Evolutionary conservation across 345 rosid genomes (phyloP).

Genomic region (Arabidopsis arenosa): DNA sequence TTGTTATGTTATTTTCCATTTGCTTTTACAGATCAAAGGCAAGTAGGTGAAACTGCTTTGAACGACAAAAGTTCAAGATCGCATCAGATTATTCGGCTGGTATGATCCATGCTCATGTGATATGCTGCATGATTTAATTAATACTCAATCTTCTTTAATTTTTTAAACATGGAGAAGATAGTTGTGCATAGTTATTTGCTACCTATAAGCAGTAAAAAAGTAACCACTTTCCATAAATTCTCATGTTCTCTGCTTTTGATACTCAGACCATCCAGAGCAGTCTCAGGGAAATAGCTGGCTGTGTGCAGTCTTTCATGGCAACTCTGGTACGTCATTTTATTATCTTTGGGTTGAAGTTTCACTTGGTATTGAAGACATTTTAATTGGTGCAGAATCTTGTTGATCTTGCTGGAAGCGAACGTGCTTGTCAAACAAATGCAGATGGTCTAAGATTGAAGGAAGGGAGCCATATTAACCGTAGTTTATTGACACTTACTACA

Average conservation of each 20-base stretch:
- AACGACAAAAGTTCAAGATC: slow-evolving; percentile 97
- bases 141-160: neutral
- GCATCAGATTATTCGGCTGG: slow-evolving; percentile 97
- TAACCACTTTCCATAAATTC: neutral
- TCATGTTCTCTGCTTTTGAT: slow-evolving; percentile 43
- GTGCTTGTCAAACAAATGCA: slow-evolving; percentile 84
- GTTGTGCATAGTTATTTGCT: neutral
- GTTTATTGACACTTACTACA: slow-evolving; percentile 88
- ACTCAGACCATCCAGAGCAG: slow-evolving; percentile 85
- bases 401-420: slow-evolving; percentile 99
- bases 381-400: slow-evolving; percentile 79
- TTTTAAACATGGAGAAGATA: neutral
- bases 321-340: slow-evolving; percentile 68
- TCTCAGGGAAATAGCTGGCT: slow-evolving; percentile 74
- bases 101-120: slow-evolving; percentile 41
- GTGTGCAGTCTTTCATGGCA: slow-evolving; percentile 82
- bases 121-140: slow-evolving; percentile 22
- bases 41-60: slow-evolving; percentile 91
- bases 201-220: neutral
- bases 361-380: slow-evolving; percentile 26
- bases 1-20: slow-evolving; percentile 22
- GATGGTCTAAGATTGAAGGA: slow-evolving; percentile 87
- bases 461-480: slow-evolving; percentile 94
- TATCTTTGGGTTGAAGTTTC: slow-evolving; percentile 27
- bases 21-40: slow-evolving; percentile 79